A percentile compares a stretch with the other conserved stretches of the same genome.
Conservation (phyloP, 441 rosid species). For the Pelargonium cotyledonis region DNA sequence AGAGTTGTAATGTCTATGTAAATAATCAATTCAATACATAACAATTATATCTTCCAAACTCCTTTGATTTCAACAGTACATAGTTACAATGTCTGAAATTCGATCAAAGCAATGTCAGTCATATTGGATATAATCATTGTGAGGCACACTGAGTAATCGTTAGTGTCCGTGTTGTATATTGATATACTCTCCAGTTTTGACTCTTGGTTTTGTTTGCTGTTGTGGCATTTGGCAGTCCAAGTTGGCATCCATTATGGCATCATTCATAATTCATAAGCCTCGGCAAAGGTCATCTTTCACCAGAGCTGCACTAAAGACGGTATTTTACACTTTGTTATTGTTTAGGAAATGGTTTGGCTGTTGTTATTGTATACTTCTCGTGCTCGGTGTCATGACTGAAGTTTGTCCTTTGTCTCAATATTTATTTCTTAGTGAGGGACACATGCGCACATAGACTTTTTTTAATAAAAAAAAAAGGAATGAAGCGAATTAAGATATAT, state of each 20-base stretch:
- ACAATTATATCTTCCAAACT: no score
- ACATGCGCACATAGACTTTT: not conserved
- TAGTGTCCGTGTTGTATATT: not conserved
- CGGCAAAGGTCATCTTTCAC: slow-evolving; percentile 59
- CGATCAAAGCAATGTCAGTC: not conserved
- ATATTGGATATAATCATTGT: not conserved
- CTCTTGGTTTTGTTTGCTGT: slow-evolving; percentile 6
- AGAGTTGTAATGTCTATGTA: no score
- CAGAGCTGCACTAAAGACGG: slow-evolving; percentile 76
- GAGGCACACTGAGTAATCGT: not conserved
- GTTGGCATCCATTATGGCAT: slow-evolving; percentile 78
- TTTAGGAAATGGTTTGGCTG: not conserved
- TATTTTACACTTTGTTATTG: slow-evolving; percentile 20
- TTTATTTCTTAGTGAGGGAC: not conserved
- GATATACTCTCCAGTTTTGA: not conserved
- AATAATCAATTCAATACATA: no score
- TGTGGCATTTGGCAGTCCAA: slow-evolving; percentile 44
- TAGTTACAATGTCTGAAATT: not conserved
- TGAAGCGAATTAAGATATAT: not conserved
- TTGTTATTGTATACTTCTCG: not conserved
- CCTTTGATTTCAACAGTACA: no score
- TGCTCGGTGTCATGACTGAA: not conserved
- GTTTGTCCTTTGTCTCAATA: not conserved
- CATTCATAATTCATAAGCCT: slow-evolving; percentile 82
- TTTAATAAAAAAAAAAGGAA: not conserved